Percentiles rank a stretch among this genome's conserved stretches.
Conservation (phyloP, 371 early-diverging fungal genomes). For the Lichtheimia ornata region DNA sequence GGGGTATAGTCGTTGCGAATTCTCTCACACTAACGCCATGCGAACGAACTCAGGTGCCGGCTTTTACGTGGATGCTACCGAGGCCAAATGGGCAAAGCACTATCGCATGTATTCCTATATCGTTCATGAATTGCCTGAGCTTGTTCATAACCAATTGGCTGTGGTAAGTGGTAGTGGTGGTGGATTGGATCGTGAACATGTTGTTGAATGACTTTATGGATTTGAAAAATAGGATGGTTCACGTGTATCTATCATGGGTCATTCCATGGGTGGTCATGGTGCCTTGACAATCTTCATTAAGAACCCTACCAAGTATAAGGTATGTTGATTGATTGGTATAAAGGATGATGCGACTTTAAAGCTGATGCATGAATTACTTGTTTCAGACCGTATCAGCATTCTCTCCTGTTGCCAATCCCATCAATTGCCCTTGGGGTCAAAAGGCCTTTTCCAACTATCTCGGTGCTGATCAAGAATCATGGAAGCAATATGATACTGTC, state of each 20-base stretch:
- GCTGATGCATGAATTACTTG: neutral
- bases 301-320: constrained; percentile 69
- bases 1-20: no score
- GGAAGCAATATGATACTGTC: constrained; percentile 78
- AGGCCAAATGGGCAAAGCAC: constrained; percentile 69
- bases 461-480: constrained; percentile 55
- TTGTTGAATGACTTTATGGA: neutral
- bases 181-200: neutral
- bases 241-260: constrained; percentile 76
- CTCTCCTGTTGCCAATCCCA: constrained; percentile 80
- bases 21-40: neutral
- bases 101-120: constrained; percentile 89
- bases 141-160: constrained; percentile 58
- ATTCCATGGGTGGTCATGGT: constrained; percentile 95
- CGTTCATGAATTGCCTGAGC: constrained; percentile 66
- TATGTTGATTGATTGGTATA: constrained; percentile 2
- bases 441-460: constrained; percentile 81
- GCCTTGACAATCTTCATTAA: constrained; percentile 75
- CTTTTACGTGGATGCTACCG: constrained; percentile 83
- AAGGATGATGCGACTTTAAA: neutral
- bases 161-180: constrained; percentile 48
- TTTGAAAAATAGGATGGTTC: constrained; percentile 46
- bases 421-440: constrained; percentile 73
- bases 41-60: constrained; percentile 55
- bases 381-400: constrained; percentile 76